phyloP scores from a whole-genome alignment of 352 stramenopile genomes.

The Phytophthora pseudosyringae region DNA sequence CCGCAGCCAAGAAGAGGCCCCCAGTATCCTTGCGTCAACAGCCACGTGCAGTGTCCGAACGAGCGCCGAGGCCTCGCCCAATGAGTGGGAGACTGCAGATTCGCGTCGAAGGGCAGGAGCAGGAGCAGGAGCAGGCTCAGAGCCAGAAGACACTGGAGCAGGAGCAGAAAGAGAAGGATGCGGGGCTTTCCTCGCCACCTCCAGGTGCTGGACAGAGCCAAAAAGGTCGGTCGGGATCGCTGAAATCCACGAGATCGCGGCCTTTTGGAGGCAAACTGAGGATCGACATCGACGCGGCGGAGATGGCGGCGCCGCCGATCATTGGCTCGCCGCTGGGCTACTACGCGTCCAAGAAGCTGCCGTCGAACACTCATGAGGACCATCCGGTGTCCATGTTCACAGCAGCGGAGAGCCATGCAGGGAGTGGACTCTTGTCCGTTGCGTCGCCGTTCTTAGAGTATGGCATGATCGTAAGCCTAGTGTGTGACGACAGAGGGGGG shows the following conservation, averaged over 20 bases:
- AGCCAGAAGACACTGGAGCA: constrained; percentile 13
- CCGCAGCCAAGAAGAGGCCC: constrained; percentile 5
- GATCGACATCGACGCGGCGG: constrained; percentile 55
- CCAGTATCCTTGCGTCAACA: constrained; percentile 9
- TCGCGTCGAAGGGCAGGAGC: constrained; percentile 1
- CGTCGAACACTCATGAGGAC: constrained; percentile 33
- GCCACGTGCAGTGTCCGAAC: constrained; percentile 11
- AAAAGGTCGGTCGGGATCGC: constrained; percentile 13
- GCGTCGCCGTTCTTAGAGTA: constrained; percentile 67
- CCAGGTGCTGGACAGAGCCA: neutral
- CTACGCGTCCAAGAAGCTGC: constrained; percentile 52
- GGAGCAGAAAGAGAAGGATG: constrained; percentile 15
- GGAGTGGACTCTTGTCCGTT: constrained; percentile 15
- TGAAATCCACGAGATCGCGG: constrained; percentile 14
- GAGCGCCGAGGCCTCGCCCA: constrained; percentile 11
- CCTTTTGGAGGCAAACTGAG: constrained; percentile 38
- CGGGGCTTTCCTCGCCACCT: neutral
- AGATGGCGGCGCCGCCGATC: constrained; percentile 30
- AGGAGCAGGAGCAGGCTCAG: neutral
- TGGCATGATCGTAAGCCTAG: constrained; percentile 68
- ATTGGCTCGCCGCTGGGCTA: constrained; percentile 55
- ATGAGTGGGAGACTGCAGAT: constrained; percentile 15
- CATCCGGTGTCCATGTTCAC: constrained; percentile 48
- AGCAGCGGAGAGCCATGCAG: constrained; percentile 28
- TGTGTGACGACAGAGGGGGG: constrained; percentile 63